Conservation (phyloP, 495 filamentous ascomycete species). For the Penicillium malachiteum region DNA sequence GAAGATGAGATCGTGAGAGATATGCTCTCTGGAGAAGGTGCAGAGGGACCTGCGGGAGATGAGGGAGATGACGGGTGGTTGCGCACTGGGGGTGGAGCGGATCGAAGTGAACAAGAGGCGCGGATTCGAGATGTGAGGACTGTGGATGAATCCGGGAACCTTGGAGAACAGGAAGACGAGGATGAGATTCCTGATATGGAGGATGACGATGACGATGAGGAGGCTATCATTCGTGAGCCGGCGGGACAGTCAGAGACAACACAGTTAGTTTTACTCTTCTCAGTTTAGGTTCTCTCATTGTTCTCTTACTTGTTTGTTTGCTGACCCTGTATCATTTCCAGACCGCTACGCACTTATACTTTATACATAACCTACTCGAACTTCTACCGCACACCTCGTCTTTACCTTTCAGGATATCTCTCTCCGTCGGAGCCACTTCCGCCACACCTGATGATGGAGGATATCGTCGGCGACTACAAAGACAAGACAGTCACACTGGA, state of each 20-base stretch:
- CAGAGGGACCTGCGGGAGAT: slow-evolving; percentile 46
- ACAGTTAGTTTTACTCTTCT: slow-evolving; percentile 57
- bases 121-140: slow-evolving; percentile 79
- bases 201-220: slow-evolving; percentile 94
- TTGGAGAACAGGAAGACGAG: slow-evolving; percentile 68
- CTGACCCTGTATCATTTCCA: slow-evolving; percentile 27
- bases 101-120: slow-evolving; percentile 60
- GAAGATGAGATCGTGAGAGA: slow-evolving; percentile 83
- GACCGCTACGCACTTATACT: slow-evolving; percentile 85
- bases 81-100: slow-evolving; percentile 67
- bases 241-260: slow-evolving; percentile 55
- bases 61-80: slow-evolving; percentile 89
- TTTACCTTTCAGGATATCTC: slow-evolving; percentile 90
- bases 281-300: background rate
- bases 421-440: slow-evolving; percentile 80
- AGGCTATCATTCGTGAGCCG: slow-evolving; percentile 89
- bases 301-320: background rate
- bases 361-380: slow-evolving; percentile 97
- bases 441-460: slow-evolving; percentile 95
- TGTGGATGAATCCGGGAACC: slow-evolving; percentile 77
- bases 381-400: slow-evolving; percentile 93
- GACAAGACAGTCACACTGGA: slow-evolving; percentile 99
- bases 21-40: slow-evolving; percentile 60
- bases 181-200: slow-evolving; percentile 98
- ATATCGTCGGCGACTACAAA: slow-evolving; percentile 98